phyloP scores from a whole-genome alignment of 306 rosid species.

The Vigna unguiculata region DNA sequence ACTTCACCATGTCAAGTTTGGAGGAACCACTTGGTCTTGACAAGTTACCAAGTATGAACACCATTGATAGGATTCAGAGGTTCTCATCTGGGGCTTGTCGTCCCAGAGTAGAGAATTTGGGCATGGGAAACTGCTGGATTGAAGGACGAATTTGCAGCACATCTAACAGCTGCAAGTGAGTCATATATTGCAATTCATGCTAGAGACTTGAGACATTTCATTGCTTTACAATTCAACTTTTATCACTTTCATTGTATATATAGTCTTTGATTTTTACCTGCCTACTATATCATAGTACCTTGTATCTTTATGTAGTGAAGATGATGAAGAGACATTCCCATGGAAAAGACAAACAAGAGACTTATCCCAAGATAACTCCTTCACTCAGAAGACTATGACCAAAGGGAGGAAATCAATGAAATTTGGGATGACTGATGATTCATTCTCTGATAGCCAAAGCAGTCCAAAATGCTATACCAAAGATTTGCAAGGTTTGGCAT shows the following conservation, averaged over 20 bases:
- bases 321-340: slow-evolving; percentile 65
- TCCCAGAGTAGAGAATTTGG: slow-evolving; percentile 66
- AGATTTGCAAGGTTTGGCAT: slow-evolving; percentile 43
- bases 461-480: slow-evolving; percentile 47
- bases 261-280: slow-evolving; percentile 23
- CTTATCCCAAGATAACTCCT: slow-evolving; percentile 50
- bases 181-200: slow-evolving; percentile 23
- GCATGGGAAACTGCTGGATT: slow-evolving; percentile 78
- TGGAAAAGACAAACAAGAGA: slow-evolving; percentile 78
- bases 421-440: slow-evolving; percentile 55
- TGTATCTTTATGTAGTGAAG: slow-evolving; percentile 61
- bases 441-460: slow-evolving; percentile 55
- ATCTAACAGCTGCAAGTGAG: slow-evolving; percentile 76
- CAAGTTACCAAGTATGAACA: slow-evolving; percentile 87
- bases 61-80: slow-evolving; percentile 77
- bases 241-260: background rate
- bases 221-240: background rate
- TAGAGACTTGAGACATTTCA: background rate
- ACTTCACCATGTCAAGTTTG: slow-evolving; percentile 82
- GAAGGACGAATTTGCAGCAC: slow-evolving; percentile 84
- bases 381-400: slow-evolving; percentile 50
- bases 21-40: slow-evolving; percentile 92
- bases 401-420: slow-evolving; percentile 52
- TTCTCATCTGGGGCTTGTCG: slow-evolving; percentile 82
- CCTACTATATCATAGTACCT: slow-evolving; percentile 23